Conservation (phyloP, 2,329 filamentous ascomycete species). For the Epichloe hybrida region DNA sequence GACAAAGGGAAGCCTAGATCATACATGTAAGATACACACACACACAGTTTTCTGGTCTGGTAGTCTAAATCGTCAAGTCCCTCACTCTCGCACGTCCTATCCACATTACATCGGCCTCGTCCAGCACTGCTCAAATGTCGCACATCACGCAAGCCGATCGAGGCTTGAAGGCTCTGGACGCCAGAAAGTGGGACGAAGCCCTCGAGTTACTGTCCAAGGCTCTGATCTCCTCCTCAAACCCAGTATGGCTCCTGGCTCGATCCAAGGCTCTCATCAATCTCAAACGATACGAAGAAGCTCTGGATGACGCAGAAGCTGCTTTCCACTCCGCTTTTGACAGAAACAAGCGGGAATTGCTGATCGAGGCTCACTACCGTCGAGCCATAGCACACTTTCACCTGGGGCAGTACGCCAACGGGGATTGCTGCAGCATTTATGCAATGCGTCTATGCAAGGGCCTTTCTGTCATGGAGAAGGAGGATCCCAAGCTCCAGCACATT, state of each 20-base stretch:
- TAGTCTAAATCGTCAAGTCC: neutral
- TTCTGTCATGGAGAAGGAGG: conserved; percentile 18
- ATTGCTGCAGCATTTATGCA: conserved; percentile 52
- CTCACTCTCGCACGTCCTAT: neutral
- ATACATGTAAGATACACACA: too few relatives aligned
- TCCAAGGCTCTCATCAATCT: conserved; percentile 63
- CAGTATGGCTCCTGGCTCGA: conserved; percentile 69
- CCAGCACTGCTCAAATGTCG: conserved; percentile 29
- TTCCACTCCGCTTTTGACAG: conserved; percentile 50
- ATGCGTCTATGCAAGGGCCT: conserved; percentile 24
- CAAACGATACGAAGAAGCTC: conserved; percentile 46
- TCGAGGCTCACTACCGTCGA: conserved; percentile 70
- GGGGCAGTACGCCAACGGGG: conserved; percentile 60
- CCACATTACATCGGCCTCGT: neutral
- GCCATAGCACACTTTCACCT: conserved; percentile 60
- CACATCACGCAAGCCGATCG: conserved; percentile 35
- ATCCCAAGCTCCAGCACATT: conserved; percentile 17
- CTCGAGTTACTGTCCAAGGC: conserved; percentile 56
- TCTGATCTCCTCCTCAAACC: conserved; percentile 51
- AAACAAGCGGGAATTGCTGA: conserved; percentile 60
- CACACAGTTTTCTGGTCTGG: too few relatives aligned
- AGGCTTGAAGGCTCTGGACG: conserved; percentile 53
- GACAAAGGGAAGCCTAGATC: too few relatives aligned
- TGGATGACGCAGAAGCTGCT: conserved; percentile 56
- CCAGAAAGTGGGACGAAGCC: conserved; percentile 51